phyloP scores from a whole-genome alignment of 2,329 filamentous ascomycete genomes.

The Ophiognomonia clavigignenti-juglandacearum region DNA sequence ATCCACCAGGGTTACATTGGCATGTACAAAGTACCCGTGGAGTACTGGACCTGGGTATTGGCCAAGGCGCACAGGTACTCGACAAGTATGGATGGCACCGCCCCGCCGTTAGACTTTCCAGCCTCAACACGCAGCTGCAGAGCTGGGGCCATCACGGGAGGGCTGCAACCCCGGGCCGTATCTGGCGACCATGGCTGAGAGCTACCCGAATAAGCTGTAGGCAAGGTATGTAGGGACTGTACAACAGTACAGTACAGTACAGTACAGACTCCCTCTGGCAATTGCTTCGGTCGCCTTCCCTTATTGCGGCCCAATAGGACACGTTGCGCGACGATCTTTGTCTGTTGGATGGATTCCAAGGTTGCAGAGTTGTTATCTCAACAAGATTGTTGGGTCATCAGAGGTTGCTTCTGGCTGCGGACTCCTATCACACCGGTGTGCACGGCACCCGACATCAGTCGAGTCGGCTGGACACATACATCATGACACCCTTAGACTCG shows the following conservation, averaged over 20 bases:
- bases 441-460: neutral
- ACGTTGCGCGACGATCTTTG: no score
- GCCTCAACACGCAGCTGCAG: neutral
- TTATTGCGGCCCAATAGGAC: no score
- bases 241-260: no score
- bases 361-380: neutral
- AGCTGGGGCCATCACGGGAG: neutral
- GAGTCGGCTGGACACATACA: no score
- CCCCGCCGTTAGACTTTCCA: conserved; percentile 1
- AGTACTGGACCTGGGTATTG: no score
- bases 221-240: no score
- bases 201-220: neutral
- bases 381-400: neutral
- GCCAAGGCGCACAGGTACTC: no score
- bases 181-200: neutral
- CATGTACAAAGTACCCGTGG: conserved; percentile 6
- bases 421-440: conserved; percentile 5
- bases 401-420: conserved; percentile 7
- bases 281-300: no score
- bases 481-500: conserved; percentile 6
- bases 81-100: conserved; percentile 8
- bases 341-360: neutral
- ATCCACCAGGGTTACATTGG: conserved; percentile 11
- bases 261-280: no score
- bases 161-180: conserved; percentile 1